A percentile compares a stretch with the other conserved stretches of the same genome.
phyloP scores from a whole-genome alignment of 83 land plant genomes.

The Picea mariana region DNA sequence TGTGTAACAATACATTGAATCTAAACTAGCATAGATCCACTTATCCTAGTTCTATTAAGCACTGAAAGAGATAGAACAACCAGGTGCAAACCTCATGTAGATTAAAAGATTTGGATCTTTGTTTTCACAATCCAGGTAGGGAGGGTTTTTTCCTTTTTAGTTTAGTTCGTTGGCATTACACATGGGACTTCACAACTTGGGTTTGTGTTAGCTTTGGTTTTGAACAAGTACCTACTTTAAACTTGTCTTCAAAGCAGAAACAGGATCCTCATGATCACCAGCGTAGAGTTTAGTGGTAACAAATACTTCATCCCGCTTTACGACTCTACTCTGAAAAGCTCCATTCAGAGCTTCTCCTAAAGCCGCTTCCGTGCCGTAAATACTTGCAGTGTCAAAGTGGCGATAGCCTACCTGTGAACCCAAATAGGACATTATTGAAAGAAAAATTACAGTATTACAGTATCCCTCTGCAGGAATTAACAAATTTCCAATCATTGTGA shows the following conservation, averaged over 20 bases:
- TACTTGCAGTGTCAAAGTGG: slow-evolving; percentile 57
- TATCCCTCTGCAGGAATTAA: background rate
- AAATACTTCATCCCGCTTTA: slow-evolving; percentile 41
- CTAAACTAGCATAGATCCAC: no score
- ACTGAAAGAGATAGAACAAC: no score
- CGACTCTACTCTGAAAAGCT: slow-evolving; percentile 39
- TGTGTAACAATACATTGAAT: no score
- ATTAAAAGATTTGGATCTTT: no score
- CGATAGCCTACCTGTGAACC: slow-evolving; percentile 41
- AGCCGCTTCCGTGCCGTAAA: slow-evolving; percentile 43
- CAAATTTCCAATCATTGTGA: background rate
- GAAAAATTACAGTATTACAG: background rate
- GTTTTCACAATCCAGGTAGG: background rate
- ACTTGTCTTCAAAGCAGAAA: slow-evolving; percentile 29
- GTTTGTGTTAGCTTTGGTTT: slow-evolving; percentile 26
- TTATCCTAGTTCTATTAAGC: no score
- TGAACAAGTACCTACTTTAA: slow-evolving; percentile 33
- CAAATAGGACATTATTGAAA: background rate
- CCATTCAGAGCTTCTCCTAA: slow-evolving; percentile 47
- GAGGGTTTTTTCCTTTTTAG: background rate
- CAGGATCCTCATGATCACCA: slow-evolving; percentile 11
- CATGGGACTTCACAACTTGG: background rate
- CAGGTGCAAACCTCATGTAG: no score
- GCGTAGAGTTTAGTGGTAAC: slow-evolving; percentile 49
- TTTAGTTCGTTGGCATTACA: background rate